phyloP scores from a whole-genome alignment of 2,329 filamentous ascomycete genomes.

The Lithohypha guttulata region DNA sequence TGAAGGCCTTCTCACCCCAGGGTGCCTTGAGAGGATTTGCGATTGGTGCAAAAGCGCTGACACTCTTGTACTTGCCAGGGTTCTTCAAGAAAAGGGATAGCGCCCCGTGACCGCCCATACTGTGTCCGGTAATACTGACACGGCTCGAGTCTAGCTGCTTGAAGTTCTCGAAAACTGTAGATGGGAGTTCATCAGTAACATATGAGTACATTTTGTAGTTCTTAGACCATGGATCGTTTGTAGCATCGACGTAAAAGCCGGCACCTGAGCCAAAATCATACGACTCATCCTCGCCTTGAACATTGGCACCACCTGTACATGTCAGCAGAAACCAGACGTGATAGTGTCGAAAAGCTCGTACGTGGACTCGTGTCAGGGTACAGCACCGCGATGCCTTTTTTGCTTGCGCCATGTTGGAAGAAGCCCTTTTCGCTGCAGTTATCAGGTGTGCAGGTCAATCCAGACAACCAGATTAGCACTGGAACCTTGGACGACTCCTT shows the following conservation, averaged over 20 bases:
- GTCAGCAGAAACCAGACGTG: constrained; percentile 5
- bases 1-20: constrained; percentile 94
- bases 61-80: constrained; percentile 77
- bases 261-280: constrained; percentile 91
- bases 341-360: constrained; percentile 28
- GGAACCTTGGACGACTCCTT: constrained; percentile 54
- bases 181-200: constrained; percentile 77
- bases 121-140: constrained; percentile 84
- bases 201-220: constrained; percentile 96
- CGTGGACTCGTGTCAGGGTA: constrained; percentile 93
- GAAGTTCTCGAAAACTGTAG: constrained; percentile 61
- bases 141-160: constrained; percentile 57
- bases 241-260: constrained; percentile 90
- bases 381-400: constrained; percentile 78
- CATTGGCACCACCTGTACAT: constrained; percentile 56
- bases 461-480: constrained; percentile 84
- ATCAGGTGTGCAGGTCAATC: constrained; percentile 88
- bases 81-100: constrained; percentile 86
- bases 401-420: constrained; percentile 71
- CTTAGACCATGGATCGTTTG: constrained; percentile 57
- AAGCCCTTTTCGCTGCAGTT: constrained; percentile 70
- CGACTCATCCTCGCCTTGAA: constrained; percentile 72
- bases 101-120: constrained; percentile 94
- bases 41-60: constrained; percentile 85
- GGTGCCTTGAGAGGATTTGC: constrained; percentile 73